Evolutionary conservation across 2,329 filamentous ascomycete genomes (phyloP), one percentile per base, ranked within the genome.

Genomic region (Arachnomyces sp.): DNA sequence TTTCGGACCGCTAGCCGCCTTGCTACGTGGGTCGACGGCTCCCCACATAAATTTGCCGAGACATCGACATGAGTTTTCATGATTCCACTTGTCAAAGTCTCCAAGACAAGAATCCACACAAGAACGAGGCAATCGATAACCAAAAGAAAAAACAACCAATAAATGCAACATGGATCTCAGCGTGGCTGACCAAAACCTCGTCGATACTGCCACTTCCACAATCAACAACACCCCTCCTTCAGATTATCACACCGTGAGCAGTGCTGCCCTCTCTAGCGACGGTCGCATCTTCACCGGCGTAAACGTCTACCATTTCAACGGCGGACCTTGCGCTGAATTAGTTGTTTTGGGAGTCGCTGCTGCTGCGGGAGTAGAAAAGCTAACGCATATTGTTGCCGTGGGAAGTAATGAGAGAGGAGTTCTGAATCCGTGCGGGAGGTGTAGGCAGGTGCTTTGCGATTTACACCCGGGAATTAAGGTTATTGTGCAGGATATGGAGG

Each of bases 311-410:
- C 54, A 55, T 37, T 54, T 54, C 47, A 56, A 49, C 1, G 53
- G 54, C n/a, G 53, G 55, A 2, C 55, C 54, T 14, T 58, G 54
- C 40, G 55, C 55, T 7, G 53, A 57, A 31, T 48, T 57, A 8
- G 55, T 56, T 13, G 51, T 52, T 8, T 42, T 58, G 15, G 55
- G 55, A 5, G 45, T 44, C 13, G 55, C 53, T 1, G 54, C 54
- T 1, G 47, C 46, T 2, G 53, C 51, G 2, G 52, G 48, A 7
- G 44, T 40, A 4, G 29, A 36, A 16, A 38, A 43, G 18, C 40
- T 57, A 14, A 55, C 48, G 3, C 46, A 52, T 36, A 53, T 57
- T 14, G 55, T 57, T 17, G 51, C 52, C 1, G 41, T 56, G 8
- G 52, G 36, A 8, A 52, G 53, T 34, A 43, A 50, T 9, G 42